Conservation (phyloP, 2,329 filamentous ascomycete species). For the Hyphodiscus sp. region DNA sequence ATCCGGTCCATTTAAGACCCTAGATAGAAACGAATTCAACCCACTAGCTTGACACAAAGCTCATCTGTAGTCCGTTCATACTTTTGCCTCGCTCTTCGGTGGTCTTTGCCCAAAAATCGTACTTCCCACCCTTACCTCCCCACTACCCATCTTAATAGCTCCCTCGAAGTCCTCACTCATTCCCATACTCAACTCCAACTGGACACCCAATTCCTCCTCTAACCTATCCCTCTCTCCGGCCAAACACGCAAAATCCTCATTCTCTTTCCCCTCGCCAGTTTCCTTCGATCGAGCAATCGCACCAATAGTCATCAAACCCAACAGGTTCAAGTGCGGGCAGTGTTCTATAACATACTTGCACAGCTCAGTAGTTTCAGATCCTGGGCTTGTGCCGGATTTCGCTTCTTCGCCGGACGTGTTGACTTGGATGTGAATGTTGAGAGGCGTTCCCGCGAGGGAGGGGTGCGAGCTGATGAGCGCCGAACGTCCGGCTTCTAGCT, state of each 20-base stretch:
- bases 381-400: slow-evolving; percentile 77
- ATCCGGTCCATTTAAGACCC: no score
- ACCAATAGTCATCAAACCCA: slow-evolving; percentile 95
- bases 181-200: slow-evolving; percentile 89
- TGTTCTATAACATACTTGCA: slow-evolving; percentile 63
- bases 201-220: slow-evolving; percentile 52
- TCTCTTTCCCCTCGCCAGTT: slow-evolving; percentile 69
- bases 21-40: no score
- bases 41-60: no score
- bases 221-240: slow-evolving; percentile 66
- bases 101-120: slow-evolving; percentile 88
- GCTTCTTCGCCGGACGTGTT: slow-evolving; percentile 86
- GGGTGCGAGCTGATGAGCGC: slow-evolving; percentile 41
- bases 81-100: slow-evolving; percentile 16
- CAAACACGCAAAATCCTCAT: slow-evolving; percentile 78
- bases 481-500: slow-evolving; percentile 70
- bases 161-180: slow-evolving; percentile 97
- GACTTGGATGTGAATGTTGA: slow-evolving; percentile 76
- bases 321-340: slow-evolving; percentile 67
- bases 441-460: slow-evolving; percentile 20
- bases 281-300: slow-evolving; percentile 80
- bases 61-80: slow-evolving; percentile 5
- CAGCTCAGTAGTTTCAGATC: slow-evolving; percentile 52
- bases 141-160: slow-evolving; percentile 75
- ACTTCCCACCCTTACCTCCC: slow-evolving; percentile 86